phyloP scores from a whole-genome alignment of 2,329 filamentous ascomycete species.

The Lachnellula suecica region DNA sequence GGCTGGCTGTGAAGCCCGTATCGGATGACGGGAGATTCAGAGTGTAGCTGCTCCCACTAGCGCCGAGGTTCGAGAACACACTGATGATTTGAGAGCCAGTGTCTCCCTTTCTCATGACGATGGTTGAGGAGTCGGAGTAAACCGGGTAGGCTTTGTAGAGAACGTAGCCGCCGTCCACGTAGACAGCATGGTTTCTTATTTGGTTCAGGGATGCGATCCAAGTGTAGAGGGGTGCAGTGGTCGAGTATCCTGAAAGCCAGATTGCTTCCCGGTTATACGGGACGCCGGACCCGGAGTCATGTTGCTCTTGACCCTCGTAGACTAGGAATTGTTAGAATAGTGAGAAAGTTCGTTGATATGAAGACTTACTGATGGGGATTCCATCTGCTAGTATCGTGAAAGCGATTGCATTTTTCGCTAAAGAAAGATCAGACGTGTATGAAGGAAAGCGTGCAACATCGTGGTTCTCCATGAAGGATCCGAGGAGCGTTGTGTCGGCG shows the following conservation, averaged over 20 bases:
- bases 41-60: conserved; percentile 31
- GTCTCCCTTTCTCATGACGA: conserved; percentile 30
- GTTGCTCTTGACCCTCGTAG: conserved; percentile 55
- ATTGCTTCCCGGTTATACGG: conserved; percentile 44
- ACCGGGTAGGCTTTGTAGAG: conserved; percentile 27
- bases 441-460: conserved; percentile 27
- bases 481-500: conserved; percentile 38
- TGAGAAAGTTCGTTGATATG: background rate
- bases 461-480: conserved; percentile 40
- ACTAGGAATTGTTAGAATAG: conserved; percentile 24
- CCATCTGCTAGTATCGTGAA: conserved; percentile 51
- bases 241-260: conserved; percentile 42
- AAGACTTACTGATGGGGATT: conserved; percentile 42
- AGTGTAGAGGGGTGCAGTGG: conserved; percentile 37
- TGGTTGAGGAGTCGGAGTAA: conserved; percentile 26
- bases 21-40: conserved; percentile 36
- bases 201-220: conserved; percentile 33
- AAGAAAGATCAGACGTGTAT: conserved; percentile 21
- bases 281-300: conserved; percentile 39
- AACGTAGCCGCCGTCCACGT: conserved; percentile 20
- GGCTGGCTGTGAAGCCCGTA: conserved; percentile 38
- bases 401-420: conserved; percentile 47
- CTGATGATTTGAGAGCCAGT: conserved; percentile 26
- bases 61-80: conserved; percentile 42
- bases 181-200: conserved; percentile 28